Evolutionary conservation across 305 asterid species (phyloP).

Genomic region (Fraxinus ornus): DNA sequence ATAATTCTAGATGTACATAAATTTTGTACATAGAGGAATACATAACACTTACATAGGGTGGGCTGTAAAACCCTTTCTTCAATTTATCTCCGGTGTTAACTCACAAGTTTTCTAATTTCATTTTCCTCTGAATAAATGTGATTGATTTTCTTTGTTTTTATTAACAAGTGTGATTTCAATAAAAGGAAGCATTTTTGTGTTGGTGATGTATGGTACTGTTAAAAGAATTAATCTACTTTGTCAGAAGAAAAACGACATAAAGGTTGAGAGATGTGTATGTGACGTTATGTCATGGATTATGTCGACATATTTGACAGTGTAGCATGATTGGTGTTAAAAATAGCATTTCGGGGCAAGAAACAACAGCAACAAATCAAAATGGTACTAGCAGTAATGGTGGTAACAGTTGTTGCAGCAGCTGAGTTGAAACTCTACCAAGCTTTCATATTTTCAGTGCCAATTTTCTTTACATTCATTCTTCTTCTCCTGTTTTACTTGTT

Average conservation of each 20-base stretch:
- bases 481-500: constrained; percentile 61
- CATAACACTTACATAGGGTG: too few relatives aligned
- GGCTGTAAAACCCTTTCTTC: too few relatives aligned
- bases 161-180: background rate
- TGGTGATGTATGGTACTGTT: constrained; percentile 28
- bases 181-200: background rate
- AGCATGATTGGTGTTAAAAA: background rate
- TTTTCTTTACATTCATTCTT: constrained; percentile 66
- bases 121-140: constrained; percentile 12
- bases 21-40: too few relatives aligned
- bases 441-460: constrained; percentile 69
- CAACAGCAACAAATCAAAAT: constrained; percentile 16
- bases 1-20: too few relatives aligned
- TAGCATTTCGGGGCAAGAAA: constrained; percentile 26
- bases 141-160: background rate
- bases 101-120: background rate
- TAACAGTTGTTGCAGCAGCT: constrained; percentile 40
- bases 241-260: too few relatives aligned
- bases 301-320: too few relatives aligned
- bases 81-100: background rate
- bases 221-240: background rate
- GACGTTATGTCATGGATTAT: too few relatives aligned
- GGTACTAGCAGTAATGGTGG: constrained; percentile 20
- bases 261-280: too few relatives aligned
- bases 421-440: constrained; percentile 64